Evolutionary conservation across 495 filamentous ascomycete genomes (phyloP).

Genomic region (Arthonia radiata): DNA sequence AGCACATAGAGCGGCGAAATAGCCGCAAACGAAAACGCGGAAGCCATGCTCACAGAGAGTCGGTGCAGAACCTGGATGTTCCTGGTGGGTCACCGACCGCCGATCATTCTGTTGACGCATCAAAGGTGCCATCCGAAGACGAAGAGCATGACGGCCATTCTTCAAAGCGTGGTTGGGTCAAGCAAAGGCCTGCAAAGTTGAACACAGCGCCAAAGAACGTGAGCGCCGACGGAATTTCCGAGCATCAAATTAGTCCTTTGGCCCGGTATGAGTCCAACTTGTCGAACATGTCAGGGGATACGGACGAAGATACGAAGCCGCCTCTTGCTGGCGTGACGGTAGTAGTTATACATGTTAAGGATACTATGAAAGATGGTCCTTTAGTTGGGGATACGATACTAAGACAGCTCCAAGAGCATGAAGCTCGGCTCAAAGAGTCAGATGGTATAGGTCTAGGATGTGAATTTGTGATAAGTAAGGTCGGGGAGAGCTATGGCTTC

Average conservation of each 20-base stretch:
- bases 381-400: conserved; percentile 38
- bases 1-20: conserved; percentile 7
- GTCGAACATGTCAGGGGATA: too few species aligned
- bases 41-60: conserved; percentile 3
- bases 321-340: too few species aligned
- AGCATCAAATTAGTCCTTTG: too few species aligned
- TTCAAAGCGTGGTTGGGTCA: too few species aligned
- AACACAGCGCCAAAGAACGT: too few species aligned
- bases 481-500: conserved; percentile 22
- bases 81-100: conserved; percentile 6
- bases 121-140: too few species aligned
- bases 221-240: too few species aligned
- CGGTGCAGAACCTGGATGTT: conserved; percentile 10
- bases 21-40: conserved; percentile 8
- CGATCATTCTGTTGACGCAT: background rate
- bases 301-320: too few species aligned
- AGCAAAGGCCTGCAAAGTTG: too few species aligned
- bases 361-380: conserved; percentile 39
- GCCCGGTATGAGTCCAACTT: too few species aligned
- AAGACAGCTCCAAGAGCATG: conserved; percentile 35
- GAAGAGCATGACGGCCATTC: too few species aligned
- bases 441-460: conserved; percentile 35
- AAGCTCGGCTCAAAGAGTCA: conserved; percentile 18
- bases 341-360: conserved; percentile 64
- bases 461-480: conserved; percentile 42